Conservation (phyloP, 2,329 filamentous ascomycete genomes). For the Stachybotrys elegans region DNA sequence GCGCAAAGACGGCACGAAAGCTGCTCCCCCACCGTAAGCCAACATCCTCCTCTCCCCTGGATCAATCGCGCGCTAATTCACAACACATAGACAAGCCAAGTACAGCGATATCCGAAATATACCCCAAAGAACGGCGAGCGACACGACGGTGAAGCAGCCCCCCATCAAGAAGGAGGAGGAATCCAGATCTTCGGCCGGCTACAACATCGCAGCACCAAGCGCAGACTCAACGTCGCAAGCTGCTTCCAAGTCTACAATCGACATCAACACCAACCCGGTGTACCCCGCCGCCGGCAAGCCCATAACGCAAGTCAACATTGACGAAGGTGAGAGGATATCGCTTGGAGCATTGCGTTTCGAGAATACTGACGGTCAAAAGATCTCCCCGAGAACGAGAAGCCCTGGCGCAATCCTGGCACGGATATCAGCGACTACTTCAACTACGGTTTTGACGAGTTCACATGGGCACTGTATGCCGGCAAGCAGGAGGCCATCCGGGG, state of each 20-base stretch:
- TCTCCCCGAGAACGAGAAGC: conserved; percentile 78
- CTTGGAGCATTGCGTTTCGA: not conserved
- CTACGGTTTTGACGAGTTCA: conserved; percentile 98
- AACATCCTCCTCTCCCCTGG: no score
- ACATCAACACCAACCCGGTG: conserved; percentile 76
- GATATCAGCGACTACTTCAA: conserved; percentile 98
- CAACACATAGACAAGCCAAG: conserved; percentile 51
- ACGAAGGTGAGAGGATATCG: conserved; percentile 45
- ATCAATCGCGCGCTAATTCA: no score
- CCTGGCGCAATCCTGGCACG: conserved; percentile 90
- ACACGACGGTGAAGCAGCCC: conserved; percentile 40
- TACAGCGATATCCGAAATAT: conserved; percentile 64
- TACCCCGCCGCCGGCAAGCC: conserved; percentile 79
- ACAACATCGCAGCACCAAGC: conserved; percentile 34
- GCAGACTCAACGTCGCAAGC: conserved; percentile 56
- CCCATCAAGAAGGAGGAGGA: conserved; percentile 42
- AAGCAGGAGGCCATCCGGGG: conserved; percentile 78
- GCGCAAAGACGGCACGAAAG: conserved; percentile 58
- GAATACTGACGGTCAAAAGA: conserved; percentile 44
- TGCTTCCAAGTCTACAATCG: conserved; percentile 74
- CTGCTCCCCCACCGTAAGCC: conserved; percentile 53
- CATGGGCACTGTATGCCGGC: conserved; percentile 88
- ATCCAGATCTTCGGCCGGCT: conserved; percentile 21
- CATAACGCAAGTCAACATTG: conserved; percentile 69
- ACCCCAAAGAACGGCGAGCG: conserved; percentile 52